Percentiles rank a stretch among this genome's conserved stretches.
phyloP scores from a whole-genome alignment of 805 yeast species.

The Wickerhamomyces silvicola region DNA sequence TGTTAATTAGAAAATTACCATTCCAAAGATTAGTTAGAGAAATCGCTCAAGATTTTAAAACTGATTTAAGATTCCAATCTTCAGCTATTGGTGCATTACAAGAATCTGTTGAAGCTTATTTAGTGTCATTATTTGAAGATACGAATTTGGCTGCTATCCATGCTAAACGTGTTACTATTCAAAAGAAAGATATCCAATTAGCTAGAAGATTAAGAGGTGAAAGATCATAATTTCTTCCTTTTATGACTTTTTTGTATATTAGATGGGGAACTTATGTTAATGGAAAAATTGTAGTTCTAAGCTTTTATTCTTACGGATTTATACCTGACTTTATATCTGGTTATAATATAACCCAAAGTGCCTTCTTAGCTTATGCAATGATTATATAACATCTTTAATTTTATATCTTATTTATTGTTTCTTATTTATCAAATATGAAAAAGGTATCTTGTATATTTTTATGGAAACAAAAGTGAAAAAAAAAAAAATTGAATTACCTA shows the following conservation, averaged over 20 bases:
- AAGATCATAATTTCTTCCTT: conserved; percentile 52
- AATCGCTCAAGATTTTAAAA: conserved; percentile 90
- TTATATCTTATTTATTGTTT: too few species aligned
- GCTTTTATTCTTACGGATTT: too few species aligned
- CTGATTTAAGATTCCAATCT: conserved; percentile 93
- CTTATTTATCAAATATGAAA: too few species aligned
- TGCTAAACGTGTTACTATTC: conserved; percentile 98
- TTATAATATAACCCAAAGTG: too few species aligned
- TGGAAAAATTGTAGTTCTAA: too few species aligned
- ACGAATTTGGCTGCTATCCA: conserved; percentile 98
- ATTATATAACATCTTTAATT: too few species aligned
- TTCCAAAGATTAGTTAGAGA: conserved; percentile 96
- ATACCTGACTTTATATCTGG: too few species aligned
- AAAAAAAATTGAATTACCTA: too few species aligned
- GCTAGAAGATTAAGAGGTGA: conserved; percentile 98
- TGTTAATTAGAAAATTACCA: conserved; percentile 92
- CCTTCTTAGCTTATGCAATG: too few species aligned
- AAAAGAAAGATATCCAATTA: conserved; percentile 95
- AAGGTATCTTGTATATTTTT: too few species aligned
- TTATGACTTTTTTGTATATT: conserved; percentile 1
- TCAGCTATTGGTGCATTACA: conserved; percentile 97
- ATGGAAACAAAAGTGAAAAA: too few species aligned
- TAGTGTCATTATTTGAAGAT: conserved; percentile 94
- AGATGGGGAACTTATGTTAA: conserved; percentile 2
- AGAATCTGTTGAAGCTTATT: conserved; percentile 97